Evolutionary conservation across 2,329 filamentous ascomycete species (phyloP), one percentile per base, ranked within the genome.

Genomic region (Sporothrix globosa): DNA sequence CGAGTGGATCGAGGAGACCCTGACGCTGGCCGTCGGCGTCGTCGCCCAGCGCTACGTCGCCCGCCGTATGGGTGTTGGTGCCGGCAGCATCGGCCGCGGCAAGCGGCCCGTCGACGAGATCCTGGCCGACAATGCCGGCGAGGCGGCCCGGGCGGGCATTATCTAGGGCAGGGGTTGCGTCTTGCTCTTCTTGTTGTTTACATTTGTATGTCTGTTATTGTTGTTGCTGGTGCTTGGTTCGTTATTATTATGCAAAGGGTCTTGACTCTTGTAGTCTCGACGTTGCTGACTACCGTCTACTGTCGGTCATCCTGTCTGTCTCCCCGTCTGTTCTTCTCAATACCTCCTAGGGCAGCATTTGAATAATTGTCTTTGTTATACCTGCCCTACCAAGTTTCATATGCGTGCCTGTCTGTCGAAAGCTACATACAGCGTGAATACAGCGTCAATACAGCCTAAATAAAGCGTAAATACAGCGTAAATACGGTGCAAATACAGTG

Each of bases 1-100:
- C 3, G 96, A 98, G 80, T 99, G 96, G 96, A 87, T 99, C 61
- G 95, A 98, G 82, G 95, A 98, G 82, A 83, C 90, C 0, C 84
- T 99, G 44, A 88, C 85, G 53, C 83, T 98, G 65, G 87, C 89
- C 3, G 87, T 96, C 0, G 95, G 96, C 21, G 84, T 97, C 9
- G 90, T 98, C 3, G 96, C 96, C 2, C 96, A 99, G 85, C 86
- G 94, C 73, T 99, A 99, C 78, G 96, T 99, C 24, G 95, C 96
- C 4, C 88, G 92, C 72, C 85, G 96, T 70, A 99, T 99, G 96
- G 95, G 96, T 14, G 95, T 99, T 11, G 95, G 95, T 14, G 93
- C 97, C 80, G 91, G 92, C 13, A 83, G 84, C 5, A 80, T 88
- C 54, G 87, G 86, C 27, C 85, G 84, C 79, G 87, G 87, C 13